Percentiles rank a stretch among this genome's conserved stretches.
These are phyloP conservation scores for Sarocladiaceae sp. DNA, from an alignment of 2,329 filamentous ascomycete genomes.

Conservation along the genomic window DNA sequence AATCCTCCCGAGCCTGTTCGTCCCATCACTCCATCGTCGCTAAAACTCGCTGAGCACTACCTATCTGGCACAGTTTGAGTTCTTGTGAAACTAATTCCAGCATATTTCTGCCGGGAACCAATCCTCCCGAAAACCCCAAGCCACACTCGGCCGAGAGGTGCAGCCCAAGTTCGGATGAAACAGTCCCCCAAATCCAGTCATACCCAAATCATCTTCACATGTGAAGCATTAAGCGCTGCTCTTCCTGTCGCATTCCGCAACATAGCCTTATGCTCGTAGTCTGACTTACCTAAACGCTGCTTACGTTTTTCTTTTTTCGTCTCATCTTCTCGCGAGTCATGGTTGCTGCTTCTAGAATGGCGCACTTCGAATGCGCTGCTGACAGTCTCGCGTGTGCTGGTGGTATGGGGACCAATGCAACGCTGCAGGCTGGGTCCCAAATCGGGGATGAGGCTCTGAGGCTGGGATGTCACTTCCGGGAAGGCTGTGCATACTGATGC, in stretches of 20 bases:
- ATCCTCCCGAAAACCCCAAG: neutral
- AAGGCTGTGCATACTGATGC: neutral
- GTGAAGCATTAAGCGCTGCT: neutral
- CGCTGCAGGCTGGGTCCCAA: neutral
- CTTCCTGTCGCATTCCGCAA: neutral
- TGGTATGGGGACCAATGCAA: conserved; percentile 1
- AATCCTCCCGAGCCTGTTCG: too few species aligned
- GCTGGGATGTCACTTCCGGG: neutral
- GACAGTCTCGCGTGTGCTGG: too few species aligned
- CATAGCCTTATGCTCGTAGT: too few species aligned
- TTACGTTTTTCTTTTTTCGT: neutral
- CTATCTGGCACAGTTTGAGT: too few species aligned
- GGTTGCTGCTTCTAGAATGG: neutral
- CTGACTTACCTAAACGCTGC: neutral
- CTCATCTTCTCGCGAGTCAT: conserved; percentile 3
- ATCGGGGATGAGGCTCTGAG: conserved; percentile 2
- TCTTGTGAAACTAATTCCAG: neutral
- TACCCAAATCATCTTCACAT: too few species aligned
- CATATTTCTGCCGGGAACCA: neutral
- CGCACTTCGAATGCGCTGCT: neutral
- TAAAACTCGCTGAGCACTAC: neutral
- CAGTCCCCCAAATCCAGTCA: too few species aligned
- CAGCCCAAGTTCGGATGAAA: neutral
- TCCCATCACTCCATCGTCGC: too few species aligned
- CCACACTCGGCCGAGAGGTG: neutral